These are phyloP conservation scores for Hanseniaspora nectarophila DNA, from an alignment of 805 yeast genomes.

Conservation along the genomic window DNA sequence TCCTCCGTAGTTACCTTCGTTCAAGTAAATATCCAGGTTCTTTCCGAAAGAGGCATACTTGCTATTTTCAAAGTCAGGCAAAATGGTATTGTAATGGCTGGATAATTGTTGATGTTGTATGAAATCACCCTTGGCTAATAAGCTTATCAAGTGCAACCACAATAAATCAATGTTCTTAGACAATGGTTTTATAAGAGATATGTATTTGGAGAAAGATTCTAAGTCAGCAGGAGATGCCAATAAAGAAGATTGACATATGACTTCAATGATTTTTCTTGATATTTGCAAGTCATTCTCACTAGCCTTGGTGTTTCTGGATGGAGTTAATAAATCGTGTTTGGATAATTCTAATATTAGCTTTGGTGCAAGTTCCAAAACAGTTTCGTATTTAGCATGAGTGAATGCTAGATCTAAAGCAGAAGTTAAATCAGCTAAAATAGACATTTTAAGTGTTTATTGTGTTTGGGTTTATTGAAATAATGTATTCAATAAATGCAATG, in stretches of 20 bases:
- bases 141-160: slow-evolving; percentile 52
- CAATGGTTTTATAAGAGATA: slow-evolving; percentile 45
- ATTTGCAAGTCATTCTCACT: slow-evolving; percentile 57
- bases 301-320: slow-evolving; percentile 34
- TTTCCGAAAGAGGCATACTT: slow-evolving; percentile 71
- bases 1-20: slow-evolving; percentile 93
- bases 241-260: slow-evolving; percentile 74
- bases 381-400: slow-evolving; percentile 46
- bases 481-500: no score
- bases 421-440: slow-evolving; percentile 56
- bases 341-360: slow-evolving; percentile 69
- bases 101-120: slow-evolving; percentile 26
- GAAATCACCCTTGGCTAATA: slow-evolving; percentile 66
- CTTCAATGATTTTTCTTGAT: slow-evolving; percentile 72
- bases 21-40: slow-evolving; percentile 79
- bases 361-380: slow-evolving; percentile 52
- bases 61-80: slow-evolving; percentile 46
- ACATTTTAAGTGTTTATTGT: slow-evolving; percentile 21
- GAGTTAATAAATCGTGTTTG: slow-evolving; percentile 64
- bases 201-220: slow-evolving; percentile 61
- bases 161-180: slow-evolving; percentile 9
- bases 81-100: slow-evolving; percentile 78
- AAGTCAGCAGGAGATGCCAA: slow-evolving; percentile 47
- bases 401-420: slow-evolving; percentile 56
- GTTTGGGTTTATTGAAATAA: neutral